Conservation (phyloP, 345 rosid genomes). For the Linum usitatissimum region DNA sequence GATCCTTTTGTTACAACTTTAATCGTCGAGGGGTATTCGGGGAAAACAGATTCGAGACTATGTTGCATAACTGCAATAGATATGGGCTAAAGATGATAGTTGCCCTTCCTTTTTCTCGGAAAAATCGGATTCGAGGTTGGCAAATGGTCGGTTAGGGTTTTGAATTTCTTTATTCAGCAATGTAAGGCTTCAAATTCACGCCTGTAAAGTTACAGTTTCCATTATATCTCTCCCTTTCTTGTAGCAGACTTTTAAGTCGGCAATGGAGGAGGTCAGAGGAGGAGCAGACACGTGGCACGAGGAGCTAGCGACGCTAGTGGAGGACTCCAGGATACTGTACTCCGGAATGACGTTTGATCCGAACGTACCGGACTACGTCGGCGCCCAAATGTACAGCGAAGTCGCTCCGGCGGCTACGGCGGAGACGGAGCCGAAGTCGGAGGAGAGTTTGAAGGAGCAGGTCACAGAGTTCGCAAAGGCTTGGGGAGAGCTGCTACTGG, state of each 20-base stretch:
- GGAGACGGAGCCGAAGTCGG: slow-evolving; percentile 12
- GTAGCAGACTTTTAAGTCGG: slow-evolving; percentile 5
- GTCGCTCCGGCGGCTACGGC: slow-evolving; percentile 5
- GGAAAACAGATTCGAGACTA: too few relatives aligned
- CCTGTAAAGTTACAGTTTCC: slow-evolving; percentile 42
- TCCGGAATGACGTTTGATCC: slow-evolving; percentile 23
- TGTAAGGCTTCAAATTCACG: slow-evolving; percentile 41
- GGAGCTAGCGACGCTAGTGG: slow-evolving; percentile 53
- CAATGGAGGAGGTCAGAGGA: slow-evolving; percentile 54
- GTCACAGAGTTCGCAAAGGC: slow-evolving; percentile 60
- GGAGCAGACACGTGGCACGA: slow-evolving; percentile 59
- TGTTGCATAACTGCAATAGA: too few relatives aligned
- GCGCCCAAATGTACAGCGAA: slow-evolving; percentile 1
- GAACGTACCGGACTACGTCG: slow-evolving; percentile 20
- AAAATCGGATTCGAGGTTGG: not conserved
- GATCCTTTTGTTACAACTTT: too few relatives aligned
- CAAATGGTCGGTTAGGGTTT: slow-evolving; percentile 28
- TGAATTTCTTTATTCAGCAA: slow-evolving; percentile 12
- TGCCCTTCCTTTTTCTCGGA: not conserved
- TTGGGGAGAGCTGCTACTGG: slow-evolving; percentile 88
- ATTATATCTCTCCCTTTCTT: slow-evolving; percentile 7
- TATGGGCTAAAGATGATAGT: too few relatives aligned
- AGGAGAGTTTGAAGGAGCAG: slow-evolving; percentile 61
- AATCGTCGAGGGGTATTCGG: too few relatives aligned
- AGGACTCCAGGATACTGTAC: slow-evolving; percentile 35